These are phyloP conservation scores for Pythium brachiatum DNA, from an alignment of 352 stramenopile species.

Conservation along the genomic window DNA sequence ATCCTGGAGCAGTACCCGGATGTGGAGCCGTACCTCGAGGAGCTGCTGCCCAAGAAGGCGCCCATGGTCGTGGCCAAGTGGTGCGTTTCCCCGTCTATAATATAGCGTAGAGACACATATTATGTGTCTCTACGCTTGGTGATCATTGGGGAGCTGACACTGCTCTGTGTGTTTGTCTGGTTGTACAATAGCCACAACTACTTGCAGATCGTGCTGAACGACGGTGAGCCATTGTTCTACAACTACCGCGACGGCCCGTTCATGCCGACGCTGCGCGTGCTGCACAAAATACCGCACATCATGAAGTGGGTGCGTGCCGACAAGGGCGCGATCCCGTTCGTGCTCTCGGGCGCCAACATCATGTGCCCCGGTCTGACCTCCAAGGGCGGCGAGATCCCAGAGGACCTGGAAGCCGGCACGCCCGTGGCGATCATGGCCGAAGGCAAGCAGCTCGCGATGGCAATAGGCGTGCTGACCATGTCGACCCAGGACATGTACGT, in stretches of 20 bases:
- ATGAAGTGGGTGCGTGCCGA: slow-evolving; percentile 95
- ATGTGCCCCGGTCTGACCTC: slow-evolving; percentile 99
- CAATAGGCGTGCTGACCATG: slow-evolving; percentile 96
- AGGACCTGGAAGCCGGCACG: slow-evolving; percentile 78
- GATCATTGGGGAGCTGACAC: too few species aligned
- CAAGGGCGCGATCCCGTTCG: slow-evolving; percentile 97
- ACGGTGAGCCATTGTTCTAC: slow-evolving; percentile 94
- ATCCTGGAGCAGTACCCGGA: slow-evolving; percentile 93
- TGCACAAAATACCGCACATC: slow-evolving; percentile 94
- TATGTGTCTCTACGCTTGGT: too few species aligned
- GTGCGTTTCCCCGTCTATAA: slow-evolving; percentile 39
- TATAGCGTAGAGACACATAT: too few species aligned
- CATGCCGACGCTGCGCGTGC: slow-evolving; percentile 94
- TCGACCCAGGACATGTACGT: slow-evolving; percentile 95
- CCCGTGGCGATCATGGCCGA: slow-evolving; percentile 96
- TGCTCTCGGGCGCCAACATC: slow-evolving; percentile 97
- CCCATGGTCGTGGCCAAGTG: slow-evolving; percentile 91
- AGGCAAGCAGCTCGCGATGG: slow-evolving; percentile 96
- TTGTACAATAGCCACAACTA: slow-evolving; percentile 49
- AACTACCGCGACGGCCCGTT: slow-evolving; percentile 96
- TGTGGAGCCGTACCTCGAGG: slow-evolving; percentile 86
- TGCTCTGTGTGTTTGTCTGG: slow-evolving; percentile 20
- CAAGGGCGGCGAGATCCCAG: slow-evolving; percentile 90
- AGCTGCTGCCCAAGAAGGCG: slow-evolving; percentile 94
- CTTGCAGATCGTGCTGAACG: slow-evolving; percentile 87